Base-by-base conservation (phyloP, 2,329 filamentous ascomycete genomes). In the Microsporum canis region DNA sequence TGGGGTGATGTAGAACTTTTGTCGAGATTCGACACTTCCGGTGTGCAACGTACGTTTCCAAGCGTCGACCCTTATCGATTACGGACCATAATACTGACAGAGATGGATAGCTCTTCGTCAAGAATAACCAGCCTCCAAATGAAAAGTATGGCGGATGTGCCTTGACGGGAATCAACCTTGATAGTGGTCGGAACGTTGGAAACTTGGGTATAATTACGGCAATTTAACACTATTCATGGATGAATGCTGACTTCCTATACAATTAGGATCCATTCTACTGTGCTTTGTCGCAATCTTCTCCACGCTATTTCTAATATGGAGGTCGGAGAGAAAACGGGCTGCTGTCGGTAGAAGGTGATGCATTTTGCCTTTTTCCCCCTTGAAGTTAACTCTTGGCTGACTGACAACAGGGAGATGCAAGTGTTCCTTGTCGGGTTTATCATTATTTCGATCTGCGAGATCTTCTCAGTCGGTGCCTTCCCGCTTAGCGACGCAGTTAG, bases 401-500 rank as follows among this genome's bases (percentile, higher is more conserved):
- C 31, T 55, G 62, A 58, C 14, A 49, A 14, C 70, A 95, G 94
- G 74, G 94, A 99, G 76, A 97, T 99, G 84, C 94, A 99, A 80
- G 70, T 96, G 38, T 97, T 99, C 77, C 83, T 99, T 58, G 64
- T 89, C 47, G 87, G 88, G 58, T 99, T 90, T 73, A 87, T 95
- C 61, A 76, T 97, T 62, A 85, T 97, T 63, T 85, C 88, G 68
- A 88, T 99, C 69, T 96, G 91, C 76, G 94, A 97, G 74, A 96
- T 99, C 70, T 96, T 99, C 77, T 91, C 91, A 0, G 85, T 97
- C 39, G 94, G 94, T 67, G 88, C 87, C 34, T 92, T 99, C 69
- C 91, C 92, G 2, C 77, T 96, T 23, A 78, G 83, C 66, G 77
- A 80, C 59, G 83, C 77, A 57, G 88, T 89, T 62, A 85, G 91